Base-by-base conservation (phyloP, 1,139 yeast genomes). In the Blastobotrys raffinosifermentans region DNA sequence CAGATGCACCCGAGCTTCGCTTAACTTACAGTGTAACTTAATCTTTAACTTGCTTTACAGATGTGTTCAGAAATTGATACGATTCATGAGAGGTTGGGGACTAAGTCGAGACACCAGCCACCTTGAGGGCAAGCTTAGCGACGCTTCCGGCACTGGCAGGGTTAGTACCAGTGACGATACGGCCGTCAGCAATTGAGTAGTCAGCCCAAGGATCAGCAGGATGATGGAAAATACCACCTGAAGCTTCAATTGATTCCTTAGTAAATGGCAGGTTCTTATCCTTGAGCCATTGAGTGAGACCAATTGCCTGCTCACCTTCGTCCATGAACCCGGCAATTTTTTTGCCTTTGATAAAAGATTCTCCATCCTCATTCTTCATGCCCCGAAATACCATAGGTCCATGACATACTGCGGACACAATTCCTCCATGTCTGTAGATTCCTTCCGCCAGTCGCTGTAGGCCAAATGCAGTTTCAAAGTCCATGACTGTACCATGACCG, bases 371-470 rank as follows among this genome's bases (percentile, higher is more conserved):
- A n/a, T n/a, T n/a, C 30, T 54, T 62, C 46, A 76, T 57, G 34
- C 67, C 64, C 23, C 65, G 70, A 40, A 78, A 72, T 44, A 76
- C 65, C 29, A 70, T 69, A 10, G 82, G 80, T 4, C 83, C 85
- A 47, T 78, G 84, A 58, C 85, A 78, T 15, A 77, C 82, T 11
- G 83, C 80, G 27, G 77, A 55, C 19, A 77, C 71, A 29, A 75
- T 68, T 34, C 81, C 81, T 23, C 72, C 73, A 17, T 67, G 60
- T 30, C 60, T 61, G 54, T 70, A 74, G 36, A 76, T 69, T 8
- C 61, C 57, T 30, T 63, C 58, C 19, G 76, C 77, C 31, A 74
- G 45, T 19, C 55, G 47, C 41, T 70, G 75, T 37, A 76, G 60
- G 11, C 52, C 65, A 4, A 54, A 57, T 13, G 80, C 80, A 3